These are phyloP conservation scores for barley (Hordeum vulgare) DNA, from an alignment of 176 grass and related monocot species.

Conservation along the genomic window MorexV3_pseudomolecules_assembly NC_058520.1:545833670-545834169, in stretches of 20 bases:
- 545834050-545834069: background rate
- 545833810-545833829: background rate
- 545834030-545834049: slow-evolving; percentile 1
- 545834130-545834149: slow-evolving; percentile 13
- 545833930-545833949: background rate
- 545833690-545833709: too few species aligned
- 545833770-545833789: background rate
- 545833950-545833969: background rate
- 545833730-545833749: too few species aligned
- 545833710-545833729: too few species aligned
- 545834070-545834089: slow-evolving; percentile 26
- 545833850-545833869: background rate
- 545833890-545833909: background rate
- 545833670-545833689: too few species aligned
- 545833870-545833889: background rate
- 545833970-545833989: slow-evolving; percentile 1
- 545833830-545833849: background rate
- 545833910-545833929: background rate
- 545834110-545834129: slow-evolving; percentile 57
- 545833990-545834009: slow-evolving; percentile 10
- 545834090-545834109: slow-evolving; percentile 35
- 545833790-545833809: background rate
- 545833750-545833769: too few species aligned
- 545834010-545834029: background rate
- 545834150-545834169: slow-evolving; percentile 46